Conservation (phyloP, 2,329 filamentous ascomycete species). For the Chaetomium strumarium region DNA sequence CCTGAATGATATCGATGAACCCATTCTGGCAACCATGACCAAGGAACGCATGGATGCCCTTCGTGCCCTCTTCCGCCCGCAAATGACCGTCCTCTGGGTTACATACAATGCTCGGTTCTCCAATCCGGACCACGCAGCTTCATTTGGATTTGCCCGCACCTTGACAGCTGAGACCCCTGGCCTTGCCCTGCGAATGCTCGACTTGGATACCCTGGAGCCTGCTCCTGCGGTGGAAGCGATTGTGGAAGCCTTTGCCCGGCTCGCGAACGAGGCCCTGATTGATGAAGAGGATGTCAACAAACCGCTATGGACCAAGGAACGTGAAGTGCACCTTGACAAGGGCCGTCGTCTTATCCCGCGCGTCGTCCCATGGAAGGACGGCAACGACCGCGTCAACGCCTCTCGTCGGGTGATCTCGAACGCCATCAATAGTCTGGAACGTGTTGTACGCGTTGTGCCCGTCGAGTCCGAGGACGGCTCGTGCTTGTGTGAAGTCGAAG, state of each 20-base stretch:
- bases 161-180: conserved; percentile 30
- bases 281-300: background rate
- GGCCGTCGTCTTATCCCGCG: conserved; percentile 34
- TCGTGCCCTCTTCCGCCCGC: conserved; percentile 25
- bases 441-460: conserved; percentile 27
- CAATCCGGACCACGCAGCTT: conserved; percentile 28
- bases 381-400: conserved; percentile 36
- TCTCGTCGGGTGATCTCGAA: conserved; percentile 32
- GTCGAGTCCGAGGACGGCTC: conserved; percentile 4
- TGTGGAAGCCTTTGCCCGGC: conserved; percentile 22
- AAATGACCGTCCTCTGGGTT: conserved; percentile 30
- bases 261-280: conserved; percentile 13
- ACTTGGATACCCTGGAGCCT: conserved; percentile 24
- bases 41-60: conserved; percentile 26
- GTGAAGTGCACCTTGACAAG: conserved; percentile 34
- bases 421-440: conserved; percentile 31
- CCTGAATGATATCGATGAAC: conserved; percentile 33
- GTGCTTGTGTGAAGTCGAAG: conserved; percentile 7
- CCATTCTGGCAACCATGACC: conserved; percentile 33
- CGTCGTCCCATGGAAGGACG: conserved; percentile 34
- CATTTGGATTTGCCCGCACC: conserved; percentile 30
- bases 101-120: conserved; percentile 21
- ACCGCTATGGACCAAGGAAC: conserved; percentile 31
- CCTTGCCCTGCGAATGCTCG: conserved; percentile 29
- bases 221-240: conserved; percentile 10